Conservation (phyloP, 805 yeast species). For the Wilhelminamyces savonicus region DNA sequence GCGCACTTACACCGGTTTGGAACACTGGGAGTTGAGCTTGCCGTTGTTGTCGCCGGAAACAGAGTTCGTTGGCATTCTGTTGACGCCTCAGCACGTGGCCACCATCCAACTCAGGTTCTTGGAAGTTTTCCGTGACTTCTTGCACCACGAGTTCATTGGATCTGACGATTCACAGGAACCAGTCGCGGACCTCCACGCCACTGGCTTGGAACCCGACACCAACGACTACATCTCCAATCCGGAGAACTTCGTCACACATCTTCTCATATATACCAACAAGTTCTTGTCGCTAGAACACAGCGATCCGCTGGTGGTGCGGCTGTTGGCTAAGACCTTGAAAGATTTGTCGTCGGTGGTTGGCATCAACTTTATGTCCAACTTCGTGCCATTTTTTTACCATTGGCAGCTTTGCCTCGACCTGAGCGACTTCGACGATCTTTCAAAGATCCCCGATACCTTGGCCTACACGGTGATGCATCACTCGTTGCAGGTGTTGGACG, state of each 20-base stretch:
- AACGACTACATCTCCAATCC: slow-evolving; percentile 34
- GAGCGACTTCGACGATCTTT: slow-evolving; percentile 2
- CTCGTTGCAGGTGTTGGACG: slow-evolving; percentile 20
- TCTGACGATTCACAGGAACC: slow-evolving; percentile 4
- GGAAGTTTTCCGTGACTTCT: slow-evolving; percentile 28
- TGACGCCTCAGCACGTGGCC: slow-evolving; percentile 14
- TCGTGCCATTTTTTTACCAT: slow-evolving; percentile 38
- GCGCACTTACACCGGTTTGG: slow-evolving; percentile 37
- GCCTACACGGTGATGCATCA: slow-evolving; percentile 24
- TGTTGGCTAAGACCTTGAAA: slow-evolving; percentile 17
- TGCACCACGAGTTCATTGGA: slow-evolving; percentile 21
- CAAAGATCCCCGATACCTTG: slow-evolving; percentile 24
- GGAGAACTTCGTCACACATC: slow-evolving; percentile 36
- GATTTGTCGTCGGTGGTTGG: slow-evolving; percentile 27
- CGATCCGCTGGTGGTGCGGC: slow-evolving; percentile 10
- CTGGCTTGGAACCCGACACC: slow-evolving; percentile 30
- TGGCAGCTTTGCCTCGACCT: slow-evolving; percentile 28
- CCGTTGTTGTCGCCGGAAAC: slow-evolving; percentile 19
- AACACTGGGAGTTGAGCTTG: slow-evolving; percentile 39
- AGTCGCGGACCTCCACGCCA: background rate
- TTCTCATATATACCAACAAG: slow-evolving; percentile 30
- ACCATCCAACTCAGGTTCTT: slow-evolving; percentile 35
- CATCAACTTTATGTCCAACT: slow-evolving; percentile 40
- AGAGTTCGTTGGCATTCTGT: slow-evolving; percentile 6
- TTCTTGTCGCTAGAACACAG: slow-evolving; percentile 22